A percentile compares a stretch with the other conserved stretches of the same genome.
phyloP scores from a whole-genome alignment of 768 basidiomycete species.

The Lyophyllum semitale region DNA sequence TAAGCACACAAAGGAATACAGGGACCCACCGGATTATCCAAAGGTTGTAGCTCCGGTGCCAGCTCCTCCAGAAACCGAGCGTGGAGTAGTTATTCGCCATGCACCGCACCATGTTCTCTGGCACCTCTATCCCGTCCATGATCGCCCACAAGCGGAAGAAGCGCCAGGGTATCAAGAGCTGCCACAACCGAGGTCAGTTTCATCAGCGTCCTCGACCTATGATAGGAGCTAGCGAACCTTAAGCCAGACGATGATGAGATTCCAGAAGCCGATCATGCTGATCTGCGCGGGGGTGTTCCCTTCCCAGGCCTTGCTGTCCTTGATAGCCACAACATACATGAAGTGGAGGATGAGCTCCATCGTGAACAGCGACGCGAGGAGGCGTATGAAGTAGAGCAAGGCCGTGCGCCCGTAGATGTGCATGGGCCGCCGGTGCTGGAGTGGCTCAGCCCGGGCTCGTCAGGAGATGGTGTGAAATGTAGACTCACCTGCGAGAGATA shows the following conservation, averaged over 20 bases:
- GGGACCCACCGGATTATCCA: conserved; percentile 81
- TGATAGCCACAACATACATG: conserved; percentile 97
- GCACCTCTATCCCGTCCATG: conserved; percentile 85
- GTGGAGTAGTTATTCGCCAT: conserved; percentile 97
- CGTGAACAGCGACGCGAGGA: conserved; percentile 67
- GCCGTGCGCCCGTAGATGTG: conserved; percentile 40
- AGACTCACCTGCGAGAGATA: conserved; percentile 80
- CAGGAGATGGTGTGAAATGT: neutral
- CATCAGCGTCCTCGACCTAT: too few species aligned
- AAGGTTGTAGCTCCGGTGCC: conserved; percentile 96
- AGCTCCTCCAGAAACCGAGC: conserved; percentile 91
- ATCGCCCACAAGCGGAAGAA: conserved; percentile 97
- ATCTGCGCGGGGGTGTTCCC: conserved; percentile 80
- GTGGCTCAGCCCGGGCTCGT: neutral
- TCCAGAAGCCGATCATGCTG: conserved; percentile 96
- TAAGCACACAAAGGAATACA: neutral
- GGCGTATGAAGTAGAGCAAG: conserved; percentile 67
- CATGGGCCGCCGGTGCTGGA: conserved; percentile 63
- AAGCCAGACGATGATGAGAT: conserved; percentile 92
- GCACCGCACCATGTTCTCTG: conserved; percentile 99
- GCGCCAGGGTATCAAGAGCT: conserved; percentile 94
- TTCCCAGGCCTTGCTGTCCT: conserved; percentile 81
- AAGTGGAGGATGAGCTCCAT: conserved; percentile 93
- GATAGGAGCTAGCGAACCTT: conserved; percentile 57
- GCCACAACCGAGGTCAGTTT: neutral